Base-by-base conservation (phyloP, 2,329 filamentous ascomycete genomes). In the Pyricularia sp. region DNA sequence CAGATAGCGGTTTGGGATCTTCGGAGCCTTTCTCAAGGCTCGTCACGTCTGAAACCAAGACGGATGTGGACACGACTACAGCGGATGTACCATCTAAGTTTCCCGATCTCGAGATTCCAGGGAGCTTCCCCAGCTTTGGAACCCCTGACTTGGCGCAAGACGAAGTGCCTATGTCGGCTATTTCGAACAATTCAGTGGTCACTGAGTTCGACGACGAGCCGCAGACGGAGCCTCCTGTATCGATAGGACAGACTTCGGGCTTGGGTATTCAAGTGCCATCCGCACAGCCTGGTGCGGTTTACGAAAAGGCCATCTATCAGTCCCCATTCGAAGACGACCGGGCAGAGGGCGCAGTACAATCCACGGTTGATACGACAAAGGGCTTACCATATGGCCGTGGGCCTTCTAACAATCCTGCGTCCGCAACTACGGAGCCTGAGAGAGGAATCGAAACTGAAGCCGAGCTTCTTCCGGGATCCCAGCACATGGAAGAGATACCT, bases 151-250 rank as follows among this genome's bases (percentile, higher is more conserved):
- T 28, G 9, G 78, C 79, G 25, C 74, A 77, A 14, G 83, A 87
- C 33, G 81, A 85, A 63, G 78, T 80, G 36, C 88, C 87, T 1
- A 78, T 77, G 36, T 90, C 89, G 20, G 85, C 88, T 3, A 75
- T 87, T 17, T 91, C 90, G 6, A 80, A 79, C 65, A 80, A 79
- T 6, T 89, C 88, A n/a, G 83, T 83, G 61, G 84, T 84, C 9
- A 92, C 90, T 0, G 88, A 92, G 73, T 91, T 93, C 72, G 91
- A 93, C 72, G 84, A 83, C n/a, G 90, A 93, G 72, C 84, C 88
- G 26, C 90, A 93, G 75, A 86, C 84, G 1, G 85, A 88, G 64
- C 79, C 84, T 1, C 79, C 83, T 36, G 64, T 66, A 36, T 26
- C 28, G 17, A 33, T 63, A 7, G 50, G 42, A 1, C 20, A 67